phyloP scores from a whole-genome alignment of 345 rosid species.

The Citrus hindsii region DNA sequence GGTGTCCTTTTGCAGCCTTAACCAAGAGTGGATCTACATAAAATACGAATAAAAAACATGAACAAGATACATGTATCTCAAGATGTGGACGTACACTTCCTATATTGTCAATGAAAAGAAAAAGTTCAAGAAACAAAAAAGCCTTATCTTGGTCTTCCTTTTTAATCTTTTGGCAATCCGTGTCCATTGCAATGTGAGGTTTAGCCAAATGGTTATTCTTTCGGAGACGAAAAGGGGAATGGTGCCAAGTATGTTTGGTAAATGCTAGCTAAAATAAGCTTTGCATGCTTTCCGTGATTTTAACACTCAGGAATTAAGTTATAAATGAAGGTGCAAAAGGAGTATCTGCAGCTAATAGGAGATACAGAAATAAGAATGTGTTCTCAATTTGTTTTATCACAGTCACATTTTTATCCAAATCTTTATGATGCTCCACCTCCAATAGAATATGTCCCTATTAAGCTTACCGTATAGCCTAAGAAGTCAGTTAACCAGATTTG shows the following conservation, averaged over 20 bases:
- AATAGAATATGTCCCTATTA: not conserved
- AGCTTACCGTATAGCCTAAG: not conserved
- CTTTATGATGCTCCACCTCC: not conserved
- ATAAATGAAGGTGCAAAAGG: not conserved
- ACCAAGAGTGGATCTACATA: slow-evolving; percentile 72
- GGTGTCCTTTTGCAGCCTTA: slow-evolving; percentile 85
- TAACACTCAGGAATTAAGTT: not conserved
- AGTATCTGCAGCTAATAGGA: not conserved
- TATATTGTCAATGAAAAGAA: not conserved
- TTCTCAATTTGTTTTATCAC: not conserved
- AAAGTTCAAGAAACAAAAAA: not conserved
- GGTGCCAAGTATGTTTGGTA: not conserved
- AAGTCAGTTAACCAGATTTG: not conserved
- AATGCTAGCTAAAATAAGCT: not conserved
- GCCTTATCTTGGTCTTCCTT: not conserved
- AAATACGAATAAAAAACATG: slow-evolving; percentile 13
- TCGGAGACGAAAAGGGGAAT: not conserved
- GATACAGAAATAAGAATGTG: not conserved
- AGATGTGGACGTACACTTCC: not conserved
- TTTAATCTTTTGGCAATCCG: not conserved
- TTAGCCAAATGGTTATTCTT: not conserved
- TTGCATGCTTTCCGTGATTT: not conserved
- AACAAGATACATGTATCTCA: not conserved
- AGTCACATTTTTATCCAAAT: not conserved
- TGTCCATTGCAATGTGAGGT: not conserved